Evolutionary conservation across 257 asterid genomes (phyloP).

Genomic region (Echites panduratus): DNA sequence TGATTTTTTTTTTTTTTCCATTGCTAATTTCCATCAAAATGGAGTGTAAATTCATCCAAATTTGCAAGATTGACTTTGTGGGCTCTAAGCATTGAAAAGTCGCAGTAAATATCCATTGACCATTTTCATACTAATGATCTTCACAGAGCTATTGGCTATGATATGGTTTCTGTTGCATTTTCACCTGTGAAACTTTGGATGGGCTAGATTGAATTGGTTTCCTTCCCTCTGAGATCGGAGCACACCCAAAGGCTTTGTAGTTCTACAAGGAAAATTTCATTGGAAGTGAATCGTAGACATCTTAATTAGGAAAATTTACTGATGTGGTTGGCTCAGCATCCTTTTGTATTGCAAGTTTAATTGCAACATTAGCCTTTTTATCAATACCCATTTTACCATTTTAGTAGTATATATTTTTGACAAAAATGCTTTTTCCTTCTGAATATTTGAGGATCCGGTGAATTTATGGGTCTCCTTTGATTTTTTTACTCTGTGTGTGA

Average conservation of each 20-base stretch:
- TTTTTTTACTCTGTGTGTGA: too few species aligned
- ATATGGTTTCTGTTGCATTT: constrained; percentile 85
- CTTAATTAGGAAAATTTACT: neutral
- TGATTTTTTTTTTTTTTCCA: too few species aligned
- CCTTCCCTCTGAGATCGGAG: constrained; percentile 39
- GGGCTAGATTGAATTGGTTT: constrained; percentile 62
- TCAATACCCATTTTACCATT: too few species aligned
- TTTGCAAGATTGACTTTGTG: too few species aligned
- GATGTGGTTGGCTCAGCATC: neutral
- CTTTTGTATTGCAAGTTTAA: neutral
- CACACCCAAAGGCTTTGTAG: constrained; percentile 66
- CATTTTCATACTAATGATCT: constrained; percentile 57
- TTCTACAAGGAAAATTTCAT: constrained; percentile 33
- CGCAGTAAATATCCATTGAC: constrained; percentile 75
- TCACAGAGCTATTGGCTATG: constrained; percentile 51
- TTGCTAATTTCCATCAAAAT: too few species aligned
- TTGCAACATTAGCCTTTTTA: too few species aligned
- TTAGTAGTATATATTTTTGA: too few species aligned
- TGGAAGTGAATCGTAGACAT: neutral
- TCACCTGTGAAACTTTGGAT: constrained; percentile 54
- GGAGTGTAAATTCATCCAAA: too few species aligned
- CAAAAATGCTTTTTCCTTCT: too few species aligned
- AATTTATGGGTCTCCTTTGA: too few species aligned
- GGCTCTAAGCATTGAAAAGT: constrained; percentile 84
- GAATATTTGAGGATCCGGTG: too few species aligned